Conservation (phyloP, 140 eudicot species). For the Stevia rebaudiana region DNA sequence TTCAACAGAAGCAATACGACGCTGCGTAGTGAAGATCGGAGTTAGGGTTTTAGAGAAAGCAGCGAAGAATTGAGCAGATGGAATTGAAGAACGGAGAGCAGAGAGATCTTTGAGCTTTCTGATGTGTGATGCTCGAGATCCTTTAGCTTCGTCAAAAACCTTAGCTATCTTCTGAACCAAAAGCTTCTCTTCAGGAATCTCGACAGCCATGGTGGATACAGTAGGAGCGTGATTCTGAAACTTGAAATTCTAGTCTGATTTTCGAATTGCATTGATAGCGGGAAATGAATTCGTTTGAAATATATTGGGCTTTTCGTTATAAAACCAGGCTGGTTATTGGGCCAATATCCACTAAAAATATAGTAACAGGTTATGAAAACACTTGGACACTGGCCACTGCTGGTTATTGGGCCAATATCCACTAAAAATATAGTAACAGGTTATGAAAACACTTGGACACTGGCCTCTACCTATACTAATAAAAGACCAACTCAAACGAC, state of each 20-base stretch:
- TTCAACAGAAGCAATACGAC: constrained; percentile 67
- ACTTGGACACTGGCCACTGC: too few species aligned
- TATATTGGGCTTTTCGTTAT: neutral
- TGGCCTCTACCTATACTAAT: too few species aligned
- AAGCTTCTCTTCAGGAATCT: constrained; percentile 27
- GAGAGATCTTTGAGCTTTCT: constrained; percentile 88
- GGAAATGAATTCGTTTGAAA: constrained; percentile 18
- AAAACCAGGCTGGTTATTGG: neutral
- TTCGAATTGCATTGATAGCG: neutral
- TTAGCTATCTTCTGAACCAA: constrained; percentile 40
- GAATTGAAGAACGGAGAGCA: constrained; percentile 42
- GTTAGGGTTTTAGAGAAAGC: constrained; percentile 66
- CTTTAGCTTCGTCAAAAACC: constrained; percentile 55
- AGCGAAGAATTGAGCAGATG: constrained; percentile 38
- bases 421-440: too few species aligned
- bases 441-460: too few species aligned
- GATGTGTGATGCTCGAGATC: constrained; percentile 71
- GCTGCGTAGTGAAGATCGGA: constrained; percentile 62
- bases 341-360: too few species aligned
- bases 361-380: too few species aligned
- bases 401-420: neutral
- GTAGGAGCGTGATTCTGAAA: neutral
- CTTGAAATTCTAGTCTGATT: neutral
- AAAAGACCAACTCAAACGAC: too few species aligned
- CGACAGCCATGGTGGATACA: constrained; percentile 33